Evolutionary conservation across 2,329 filamentous ascomycete genomes (phyloP).

Genomic region (Metarhizium sp.): DNA sequence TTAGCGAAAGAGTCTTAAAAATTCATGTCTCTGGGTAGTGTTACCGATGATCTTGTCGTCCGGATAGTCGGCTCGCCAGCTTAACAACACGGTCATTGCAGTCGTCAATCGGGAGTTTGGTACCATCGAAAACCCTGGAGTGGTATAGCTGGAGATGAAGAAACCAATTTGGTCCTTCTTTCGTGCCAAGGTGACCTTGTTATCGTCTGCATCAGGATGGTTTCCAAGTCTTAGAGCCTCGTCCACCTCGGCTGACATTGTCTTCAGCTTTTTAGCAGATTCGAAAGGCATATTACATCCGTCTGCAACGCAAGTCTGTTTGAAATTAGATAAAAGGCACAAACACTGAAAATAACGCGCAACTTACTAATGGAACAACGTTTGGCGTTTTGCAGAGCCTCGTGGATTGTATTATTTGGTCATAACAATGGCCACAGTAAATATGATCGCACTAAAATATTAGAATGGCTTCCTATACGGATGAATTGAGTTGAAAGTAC

Average conservation of each 20-base stretch:
- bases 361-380: neutral
- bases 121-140: slow-evolving; percentile 2
- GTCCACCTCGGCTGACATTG: neutral
- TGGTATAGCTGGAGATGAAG: slow-evolving; percentile 11
- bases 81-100: slow-evolving; percentile 19
- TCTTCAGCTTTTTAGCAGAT: neutral
- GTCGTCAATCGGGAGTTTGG: slow-evolving; percentile 23
- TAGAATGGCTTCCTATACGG: slow-evolving; percentile 3
- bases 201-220: slow-evolving; percentile 14
- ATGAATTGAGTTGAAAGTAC: neutral
- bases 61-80: slow-evolving; percentile 21
- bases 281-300: neutral
- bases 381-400: neutral
- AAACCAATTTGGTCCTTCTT: slow-evolving; percentile 9
- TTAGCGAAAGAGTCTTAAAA: neutral
- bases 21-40: neutral
- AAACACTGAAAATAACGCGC: no score
- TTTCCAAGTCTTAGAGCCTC: rapidly evolving
- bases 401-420: neutral
- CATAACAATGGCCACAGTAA: slow-evolving; percentile 19
- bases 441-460: slow-evolving; percentile 22
- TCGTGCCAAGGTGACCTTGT: slow-evolving; percentile 6
- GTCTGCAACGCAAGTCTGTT: neutral
- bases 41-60: slow-evolving; percentile 30
- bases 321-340: no score